Percentiles rank a stretch among this genome's conserved stretches.
Conservation (phyloP, 768 basidiomycete species). For the Ephemerocybe angulata region DNA sequence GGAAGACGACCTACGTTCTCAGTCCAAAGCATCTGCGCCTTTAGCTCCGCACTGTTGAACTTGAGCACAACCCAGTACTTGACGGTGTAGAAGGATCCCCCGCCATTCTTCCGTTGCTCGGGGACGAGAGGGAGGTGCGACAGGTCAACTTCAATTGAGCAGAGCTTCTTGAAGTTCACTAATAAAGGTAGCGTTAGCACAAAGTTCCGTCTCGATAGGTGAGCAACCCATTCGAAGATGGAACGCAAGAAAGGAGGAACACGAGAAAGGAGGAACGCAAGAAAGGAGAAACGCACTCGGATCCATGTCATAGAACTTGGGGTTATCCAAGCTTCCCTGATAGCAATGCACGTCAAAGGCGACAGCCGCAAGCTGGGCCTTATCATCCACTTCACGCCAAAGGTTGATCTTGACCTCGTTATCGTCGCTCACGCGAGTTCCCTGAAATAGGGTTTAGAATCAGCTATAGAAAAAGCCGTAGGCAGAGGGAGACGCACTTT, state of each 20-base stretch:
- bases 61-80: conserved; percentile 6
- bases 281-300: background rate
- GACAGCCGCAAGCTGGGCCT: conserved; percentile 4
- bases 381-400: conserved; percentile 5
- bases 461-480: background rate
- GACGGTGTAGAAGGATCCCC: conserved; percentile 1
- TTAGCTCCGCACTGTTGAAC: conserved; percentile 9
- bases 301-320: conserved; percentile 7
- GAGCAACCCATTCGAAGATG: background rate
- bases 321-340: background rate
- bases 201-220: conserved; percentile 2
- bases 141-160: conserved; percentile 18
- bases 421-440: conserved; percentile 41
- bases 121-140: conserved; percentile 9
- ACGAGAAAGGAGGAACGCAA: background rate
- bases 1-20: conserved; percentile 4
- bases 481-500: conserved; percentile 25
- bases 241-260: background rate
- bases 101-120: background rate
- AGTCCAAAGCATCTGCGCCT: conserved; percentile 6
- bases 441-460: conserved; percentile 22
- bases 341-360: conserved; percentile 12
- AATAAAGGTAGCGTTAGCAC: no score
- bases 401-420: conserved; percentile 33
- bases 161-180: conserved; percentile 13